A percentile compares a stretch with the other conserved stretches of the same genome.
These are phyloP conservation scores for Rhodotorula sp. DNA, from an alignment of 1,284 basidiomycete species.

Conservation along the genomic window DNA sequence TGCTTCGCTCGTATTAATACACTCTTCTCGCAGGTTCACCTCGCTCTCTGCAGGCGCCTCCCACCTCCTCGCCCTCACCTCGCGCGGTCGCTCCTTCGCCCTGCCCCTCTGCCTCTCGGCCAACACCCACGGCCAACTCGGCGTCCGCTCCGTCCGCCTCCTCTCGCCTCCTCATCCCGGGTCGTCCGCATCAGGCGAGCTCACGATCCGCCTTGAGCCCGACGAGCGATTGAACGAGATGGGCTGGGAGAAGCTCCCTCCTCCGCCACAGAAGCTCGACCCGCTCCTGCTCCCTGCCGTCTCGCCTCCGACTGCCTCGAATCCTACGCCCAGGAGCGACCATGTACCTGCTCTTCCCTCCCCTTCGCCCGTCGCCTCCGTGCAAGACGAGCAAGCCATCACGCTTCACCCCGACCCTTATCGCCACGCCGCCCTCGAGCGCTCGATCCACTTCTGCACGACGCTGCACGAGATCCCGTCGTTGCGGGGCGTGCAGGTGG, in stretches of 20 bases:
- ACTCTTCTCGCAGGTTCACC: constrained; percentile 57
- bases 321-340: constrained; percentile 5
- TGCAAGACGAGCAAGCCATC: constrained; percentile 39
- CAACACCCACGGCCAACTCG: constrained; percentile 85
- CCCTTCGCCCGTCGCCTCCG: constrained; percentile 41
- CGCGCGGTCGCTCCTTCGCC: constrained; percentile 73
- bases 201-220: constrained; percentile 41
- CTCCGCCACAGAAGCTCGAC: constrained; percentile 50
- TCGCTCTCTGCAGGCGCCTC: constrained; percentile 71
- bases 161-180: constrained; percentile 41
- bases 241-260: constrained; percentile 1
- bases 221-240: constrained; percentile 27
- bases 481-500: constrained; percentile 62
- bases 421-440: constrained; percentile 26
- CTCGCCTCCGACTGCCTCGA: not conserved
- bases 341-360: constrained; percentile 10
- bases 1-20: not conserved
- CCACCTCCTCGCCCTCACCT: constrained; percentile 83
- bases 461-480: constrained; percentile 76
- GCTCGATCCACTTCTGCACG: constrained; percentile 67
- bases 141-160: constrained; percentile 59
- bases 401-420: constrained; percentile 13
- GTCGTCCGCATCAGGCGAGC: constrained; percentile 52
- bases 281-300: constrained; percentile 44
- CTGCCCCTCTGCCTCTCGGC: constrained; percentile 72